These are phyloP conservation scores for Globisporangium takayamanum DNA, from an alignment of 352 stramenopile genomes.

Conservation along the genomic window DNA sequence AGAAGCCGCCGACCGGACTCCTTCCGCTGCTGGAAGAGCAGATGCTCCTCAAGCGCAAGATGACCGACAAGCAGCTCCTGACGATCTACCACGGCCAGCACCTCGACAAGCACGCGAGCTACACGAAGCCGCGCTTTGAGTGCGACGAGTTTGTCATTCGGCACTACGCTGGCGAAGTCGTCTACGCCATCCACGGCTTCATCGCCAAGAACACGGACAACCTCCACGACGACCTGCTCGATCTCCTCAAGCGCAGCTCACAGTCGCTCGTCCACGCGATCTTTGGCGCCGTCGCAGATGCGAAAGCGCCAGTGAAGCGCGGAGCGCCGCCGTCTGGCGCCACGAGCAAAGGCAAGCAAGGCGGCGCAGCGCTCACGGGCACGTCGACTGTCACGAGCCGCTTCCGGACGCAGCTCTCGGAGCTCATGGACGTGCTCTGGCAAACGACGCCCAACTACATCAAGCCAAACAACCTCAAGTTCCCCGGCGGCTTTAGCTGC, in stretches of 20 bases:
- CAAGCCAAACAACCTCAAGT: conserved; percentile 93
- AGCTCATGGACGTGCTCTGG: conserved; percentile 81
- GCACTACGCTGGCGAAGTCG: conserved; percentile 79
- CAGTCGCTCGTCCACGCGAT: conserved; percentile 64
- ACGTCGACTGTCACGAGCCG: conserved; percentile 64
- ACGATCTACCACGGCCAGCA: conserved; percentile 78
- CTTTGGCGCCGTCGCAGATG: conserved; percentile 18
- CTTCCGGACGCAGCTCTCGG: conserved; percentile 69
- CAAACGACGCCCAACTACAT: conserved; percentile 91
- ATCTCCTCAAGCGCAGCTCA: conserved; percentile 59
- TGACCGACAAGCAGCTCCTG: conserved; percentile 75
- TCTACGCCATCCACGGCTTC: conserved; percentile 80
- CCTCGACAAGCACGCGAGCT: conserved; percentile 62
- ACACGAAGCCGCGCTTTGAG: conserved; percentile 72
- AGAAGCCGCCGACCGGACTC: conserved; percentile 72
- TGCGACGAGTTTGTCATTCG: conserved; percentile 84
- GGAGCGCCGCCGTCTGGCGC: conserved; percentile 7
- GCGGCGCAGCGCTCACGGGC: conserved; percentile 45
- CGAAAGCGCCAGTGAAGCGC: conserved; percentile 11
- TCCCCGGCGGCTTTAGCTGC: conserved; percentile 84
- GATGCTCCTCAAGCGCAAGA: conserved; percentile 84
- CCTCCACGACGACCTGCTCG: conserved; percentile 81
- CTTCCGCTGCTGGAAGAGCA: conserved; percentile 84
- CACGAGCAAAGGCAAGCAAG: conserved; percentile 30
- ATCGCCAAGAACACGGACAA: conserved; percentile 88